Evolutionary conservation across 352 stramenopile genomes (phyloP), one percentile per base, ranked within the genome.

Genomic region (Hyaloperonospora arabidopsidis): DNA sequence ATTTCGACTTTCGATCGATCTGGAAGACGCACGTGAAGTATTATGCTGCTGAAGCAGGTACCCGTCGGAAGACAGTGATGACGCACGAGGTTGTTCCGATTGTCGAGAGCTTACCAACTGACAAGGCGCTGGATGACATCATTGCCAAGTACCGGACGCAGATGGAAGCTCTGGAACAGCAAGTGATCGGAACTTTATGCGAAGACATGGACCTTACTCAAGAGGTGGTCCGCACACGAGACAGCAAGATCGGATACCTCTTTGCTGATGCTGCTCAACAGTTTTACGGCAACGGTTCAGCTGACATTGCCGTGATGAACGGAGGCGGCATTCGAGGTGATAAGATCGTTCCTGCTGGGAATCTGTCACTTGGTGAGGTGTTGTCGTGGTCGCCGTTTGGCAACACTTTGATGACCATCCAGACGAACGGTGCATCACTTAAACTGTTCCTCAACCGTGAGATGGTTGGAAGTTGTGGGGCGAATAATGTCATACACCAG

Each of bases 1-100:
- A 86, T 39, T 76, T 84, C 23, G 70, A 89, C 57, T 87, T 89
- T 63, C 76, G 73, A 18, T 78, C 75, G 32, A 70, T 89, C 49
- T 87, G 79, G 79, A 46, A 56, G 34, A 84, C 76, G 7, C 63
- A 72, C 43, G 59, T 87, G 36, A 67, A 89, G 43, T 87, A 72
- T 61, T 87, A 79, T 40, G 64, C 63, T 18, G 61, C 67, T 4
- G 58, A 72, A 5, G 52, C 2, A 0, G n/a, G 34, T 14, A 70
- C 74, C 45, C 32, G 57, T 4, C 62, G 66, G 23, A 67, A 53
- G 43, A 65, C 67, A 22, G 59, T 72, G 43, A 86, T 88, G 72
- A 70, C 44, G 1, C 74, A 87, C 65, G 44, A 73, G 34, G 57
- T 67, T 10, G 56, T 87, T 21, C 66, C 73, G 0, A 86, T 87